Percentiles rank a stretch among this genome's conserved stretches.
These are phyloP conservation scores for Penicillium coprophilum DNA, from an alignment of 495 filamentous ascomycete species.

Conservation along the genomic window DNA sequence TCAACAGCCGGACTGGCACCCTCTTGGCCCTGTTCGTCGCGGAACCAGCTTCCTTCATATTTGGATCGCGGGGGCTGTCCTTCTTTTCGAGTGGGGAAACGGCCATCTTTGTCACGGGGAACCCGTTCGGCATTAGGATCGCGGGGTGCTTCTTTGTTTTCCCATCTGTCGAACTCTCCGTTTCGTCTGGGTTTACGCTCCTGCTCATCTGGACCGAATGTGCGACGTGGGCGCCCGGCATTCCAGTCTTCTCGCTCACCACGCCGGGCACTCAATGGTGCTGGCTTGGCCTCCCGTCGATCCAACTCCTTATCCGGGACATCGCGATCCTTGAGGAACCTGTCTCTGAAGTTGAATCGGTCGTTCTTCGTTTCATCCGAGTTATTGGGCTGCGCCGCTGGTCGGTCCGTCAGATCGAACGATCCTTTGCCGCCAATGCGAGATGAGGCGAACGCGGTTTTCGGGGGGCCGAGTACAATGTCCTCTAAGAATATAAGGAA, in stretches of 20 bases:
- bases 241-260: conserved; percentile 61
- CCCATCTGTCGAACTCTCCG: conserved; percentile 64
- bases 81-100: conserved; percentile 50
- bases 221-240: conserved; percentile 52
- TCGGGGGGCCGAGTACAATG: conserved; percentile 85
- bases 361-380: conserved; percentile 52
- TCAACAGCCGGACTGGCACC: conserved; percentile 36
- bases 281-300: conserved; percentile 41
- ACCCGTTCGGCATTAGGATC: conserved; percentile 50
- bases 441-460: conserved; percentile 82
- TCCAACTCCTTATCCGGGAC: conserved; percentile 44
- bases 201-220: conserved; percentile 54
- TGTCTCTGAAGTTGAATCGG: conserved; percentile 61
- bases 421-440: conserved; percentile 54
- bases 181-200: conserved; percentile 55
- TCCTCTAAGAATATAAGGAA: conserved; percentile 57
- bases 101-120: conserved; percentile 42
- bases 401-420: conserved; percentile 50
- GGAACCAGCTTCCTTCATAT: conserved; percentile 58
- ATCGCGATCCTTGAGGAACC: conserved; percentile 50
- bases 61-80: conserved; percentile 46
- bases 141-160: conserved; percentile 41
- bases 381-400: conserved; percentile 48
- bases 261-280: conserved; percentile 43
- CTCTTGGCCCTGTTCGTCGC: conserved; percentile 53